phyloP scores from a whole-genome alignment of 2,329 filamentous ascomycete genomes.

The Arthrobotrys entomopaga region DNA sequence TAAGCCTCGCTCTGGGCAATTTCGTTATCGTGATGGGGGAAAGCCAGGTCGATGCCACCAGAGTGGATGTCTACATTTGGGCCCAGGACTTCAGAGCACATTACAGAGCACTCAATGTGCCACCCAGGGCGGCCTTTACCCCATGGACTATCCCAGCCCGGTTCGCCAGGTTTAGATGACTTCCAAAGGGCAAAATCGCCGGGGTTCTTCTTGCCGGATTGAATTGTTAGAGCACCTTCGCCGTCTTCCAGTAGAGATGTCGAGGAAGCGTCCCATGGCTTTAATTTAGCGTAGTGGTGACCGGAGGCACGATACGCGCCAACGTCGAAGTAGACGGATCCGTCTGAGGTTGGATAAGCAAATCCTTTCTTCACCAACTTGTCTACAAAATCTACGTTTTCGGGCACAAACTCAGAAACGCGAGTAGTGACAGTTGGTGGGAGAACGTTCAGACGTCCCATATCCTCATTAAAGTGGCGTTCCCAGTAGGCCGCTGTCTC shows the following conservation, averaged over 20 bases:
- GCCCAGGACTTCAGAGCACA: slow-evolving; percentile 90
- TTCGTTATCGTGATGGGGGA: slow-evolving; percentile 94
- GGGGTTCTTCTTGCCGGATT: slow-evolving; percentile 72
- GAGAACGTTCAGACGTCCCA: slow-evolving; percentile 85
- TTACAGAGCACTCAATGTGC: slow-evolving; percentile 97
- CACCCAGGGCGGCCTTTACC: slow-evolving; percentile 88
- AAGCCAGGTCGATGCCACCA: slow-evolving; percentile 88
- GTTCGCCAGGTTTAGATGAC: slow-evolving; percentile 88
- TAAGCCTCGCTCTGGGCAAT: slow-evolving; percentile 90
- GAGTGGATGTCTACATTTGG: slow-evolving; percentile 90
- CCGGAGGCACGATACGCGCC: slow-evolving; percentile 82
- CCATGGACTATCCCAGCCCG: slow-evolving; percentile 88
- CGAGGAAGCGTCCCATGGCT: slow-evolving; percentile 86
- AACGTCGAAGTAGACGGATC: slow-evolving; percentile 95
- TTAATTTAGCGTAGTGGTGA: slow-evolving; percentile 84
- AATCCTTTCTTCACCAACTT: slow-evolving; percentile 85
- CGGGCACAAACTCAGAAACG: slow-evolving; percentile 90
- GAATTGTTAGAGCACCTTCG: slow-evolving; percentile 75
- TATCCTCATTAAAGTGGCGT: slow-evolving; percentile 85
- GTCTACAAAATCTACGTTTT: slow-evolving; percentile 87
- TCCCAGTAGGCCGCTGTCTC: slow-evolving; percentile 87
- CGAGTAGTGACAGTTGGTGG: slow-evolving; percentile 83
- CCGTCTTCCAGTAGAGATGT: slow-evolving; percentile 86
- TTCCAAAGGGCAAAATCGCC: slow-evolving; percentile 97
- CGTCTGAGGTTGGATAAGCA: slow-evolving; percentile 78